phyloP scores from a whole-genome alignment of 345 rosid species.

The Ceriops zippeliana region DNA sequence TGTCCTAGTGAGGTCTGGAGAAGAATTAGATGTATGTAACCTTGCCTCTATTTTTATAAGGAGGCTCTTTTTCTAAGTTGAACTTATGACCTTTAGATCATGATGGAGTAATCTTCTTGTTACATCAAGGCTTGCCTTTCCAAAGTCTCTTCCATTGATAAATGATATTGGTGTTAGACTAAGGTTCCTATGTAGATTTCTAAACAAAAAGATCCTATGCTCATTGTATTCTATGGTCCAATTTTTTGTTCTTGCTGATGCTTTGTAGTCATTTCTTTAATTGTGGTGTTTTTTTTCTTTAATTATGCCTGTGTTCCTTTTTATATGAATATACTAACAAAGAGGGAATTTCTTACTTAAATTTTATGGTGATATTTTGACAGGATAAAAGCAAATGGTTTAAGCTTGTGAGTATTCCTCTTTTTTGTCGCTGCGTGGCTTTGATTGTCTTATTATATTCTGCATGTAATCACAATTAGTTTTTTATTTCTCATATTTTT shows the following conservation, averaged over 20 bases:
- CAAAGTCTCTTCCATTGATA: too few species aligned
- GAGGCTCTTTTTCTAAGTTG: too few species aligned
- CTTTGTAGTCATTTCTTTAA: not conserved
- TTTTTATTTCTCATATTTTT: too few species aligned
- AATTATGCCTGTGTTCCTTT: constrained; percentile 3
- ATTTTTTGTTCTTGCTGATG: not conserved
- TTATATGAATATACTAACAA: constrained; percentile 8
- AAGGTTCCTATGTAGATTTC: not conserved
- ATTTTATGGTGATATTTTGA: constrained; percentile 26
- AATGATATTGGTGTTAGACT: too few species aligned
- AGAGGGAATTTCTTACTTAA: constrained; percentile 11
- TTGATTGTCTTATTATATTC: not conserved
- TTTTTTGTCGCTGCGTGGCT: not conserved
- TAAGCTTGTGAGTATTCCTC: constrained; percentile 58
- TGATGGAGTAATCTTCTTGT: too few species aligned
- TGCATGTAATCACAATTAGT: not conserved
- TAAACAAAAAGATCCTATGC: not conserved
- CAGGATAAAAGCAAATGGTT: constrained; percentile 88
- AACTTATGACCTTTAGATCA: too few species aligned
- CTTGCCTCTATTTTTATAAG: too few species aligned
- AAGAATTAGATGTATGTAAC: too few species aligned
- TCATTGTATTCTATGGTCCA: too few species aligned
- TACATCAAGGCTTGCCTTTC: too few species aligned
- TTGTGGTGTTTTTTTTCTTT: not conserved
- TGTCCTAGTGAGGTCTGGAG: too few species aligned